Evolutionary conservation across 2,329 filamentous ascomycete genomes (phyloP).

Genomic region (Phaeosphaeriaceae sp.): DNA sequence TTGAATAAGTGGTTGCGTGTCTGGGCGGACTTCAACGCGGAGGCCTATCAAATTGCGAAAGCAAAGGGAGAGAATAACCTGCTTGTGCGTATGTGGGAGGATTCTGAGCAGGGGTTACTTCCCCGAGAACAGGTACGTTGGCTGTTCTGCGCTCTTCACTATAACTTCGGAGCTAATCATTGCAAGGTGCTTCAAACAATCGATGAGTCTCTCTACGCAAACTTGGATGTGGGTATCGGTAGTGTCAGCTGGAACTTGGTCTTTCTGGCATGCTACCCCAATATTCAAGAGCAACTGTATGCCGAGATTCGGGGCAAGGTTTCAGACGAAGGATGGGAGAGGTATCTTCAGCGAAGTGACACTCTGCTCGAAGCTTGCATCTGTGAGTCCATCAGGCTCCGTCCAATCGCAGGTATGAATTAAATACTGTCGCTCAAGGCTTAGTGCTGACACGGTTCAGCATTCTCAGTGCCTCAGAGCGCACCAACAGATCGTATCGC

Average conservation of each 20-base stretch:
- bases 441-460: background rate
- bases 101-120: background rate
- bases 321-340: background rate
- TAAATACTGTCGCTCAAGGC: background rate
- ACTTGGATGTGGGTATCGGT: conserved; percentile 55
- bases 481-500: conserved; percentile 39
- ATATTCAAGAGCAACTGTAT: conserved; percentile 36
- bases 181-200: conserved; percentile 46
- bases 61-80: background rate
- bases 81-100: background rate
- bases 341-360: conserved; percentile 21
- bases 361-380: conserved; percentile 36
- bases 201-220: conserved; percentile 55
- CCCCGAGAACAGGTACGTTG: background rate
- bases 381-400: conserved; percentile 48
- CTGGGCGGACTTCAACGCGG: conserved; percentile 44
- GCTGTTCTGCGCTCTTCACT: background rate
- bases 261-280: conserved; percentile 46
- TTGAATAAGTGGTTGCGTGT: conserved; percentile 9
- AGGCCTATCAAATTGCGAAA: background rate
- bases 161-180: background rate
- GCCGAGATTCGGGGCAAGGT: conserved; percentile 17
- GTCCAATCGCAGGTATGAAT: conserved; percentile 37
- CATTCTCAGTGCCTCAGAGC: conserved; percentile 51
- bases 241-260: conserved; percentile 52